Base-by-base conservation (phyloP, 106 monocot genomes). In the Apostasia ramifera region DNA sequence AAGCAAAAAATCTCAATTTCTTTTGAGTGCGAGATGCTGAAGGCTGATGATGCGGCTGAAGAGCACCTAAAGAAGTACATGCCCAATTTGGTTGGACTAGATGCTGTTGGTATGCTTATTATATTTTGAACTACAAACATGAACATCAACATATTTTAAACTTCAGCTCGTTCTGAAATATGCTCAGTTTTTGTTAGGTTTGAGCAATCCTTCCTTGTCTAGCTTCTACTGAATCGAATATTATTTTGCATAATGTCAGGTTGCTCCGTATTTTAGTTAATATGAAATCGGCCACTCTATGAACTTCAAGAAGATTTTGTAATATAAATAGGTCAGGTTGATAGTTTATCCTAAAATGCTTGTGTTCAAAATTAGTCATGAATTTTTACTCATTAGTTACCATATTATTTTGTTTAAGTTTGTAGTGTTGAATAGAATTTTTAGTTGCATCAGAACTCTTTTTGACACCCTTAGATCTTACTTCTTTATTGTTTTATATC, bases 41-140 rank as follows among this genome's bases (percentile, higher is more conserved):
- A 91, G 72, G 83, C 91, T 26, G 95, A 95, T 44, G 56, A 59
- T 66, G 91, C 86, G 37, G 95, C 95, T 52, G 88, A 95, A 66
- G 91, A 95, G 61, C 91, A 95, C 69, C 51, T 95, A 60, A 88
- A 46, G 69, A 91, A 79, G 69, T 95, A 86, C 80, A 91, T 95
- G 88, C 91, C 95, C 44, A 88, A 91, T 71, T 49, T 95, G 62
- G 59, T 74, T 53, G 91, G 94, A 43, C 71, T 78, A 68, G 88
- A 86, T 80, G 94, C 81, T 67, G 83, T 95, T 71, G 88, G 94
- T 95, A 82, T 3, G 81, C 76, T 51, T 14, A 55, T 11, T 5
- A 41, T 59, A 42, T 9, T 61, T 61, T 41, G 10, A 5, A 1
- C 59, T 60, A 40, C 41, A 1, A 10, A 41, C 40, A 61, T 41